These are phyloP conservation scores for Colletotrichum spaethianum DNA, from an alignment of 2,329 filamentous ascomycete genomes.

Conservation along the genomic window DNA sequence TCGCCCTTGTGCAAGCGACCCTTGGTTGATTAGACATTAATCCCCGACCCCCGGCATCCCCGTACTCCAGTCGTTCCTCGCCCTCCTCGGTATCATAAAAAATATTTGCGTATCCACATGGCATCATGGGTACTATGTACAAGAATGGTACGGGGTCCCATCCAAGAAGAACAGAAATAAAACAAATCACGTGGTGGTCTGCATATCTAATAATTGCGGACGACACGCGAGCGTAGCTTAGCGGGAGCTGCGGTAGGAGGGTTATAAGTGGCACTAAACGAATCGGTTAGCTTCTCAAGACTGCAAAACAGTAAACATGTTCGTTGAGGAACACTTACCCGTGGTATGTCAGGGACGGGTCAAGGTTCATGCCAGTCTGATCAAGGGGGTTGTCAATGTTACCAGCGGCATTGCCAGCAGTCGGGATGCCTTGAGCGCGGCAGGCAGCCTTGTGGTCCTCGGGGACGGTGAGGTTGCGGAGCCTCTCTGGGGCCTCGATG, in stretches of 20 bases:
- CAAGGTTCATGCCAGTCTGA: constrained; percentile 65
- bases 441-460: constrained; percentile 68
- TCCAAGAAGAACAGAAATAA: not conserved
- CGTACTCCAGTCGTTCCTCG: not conserved
- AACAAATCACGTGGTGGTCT: not conserved
- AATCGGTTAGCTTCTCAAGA: constrained; percentile 10
- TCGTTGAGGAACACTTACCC: constrained; percentile 56
- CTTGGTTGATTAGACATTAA: constrained; percentile 18
- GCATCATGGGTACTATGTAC: constrained; percentile 38
- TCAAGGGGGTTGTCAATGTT: constrained; percentile 71
- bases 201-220: constrained; percentile 1
- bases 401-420: constrained; percentile 76
- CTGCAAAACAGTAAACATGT: not conserved
- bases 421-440: constrained; percentile 61
- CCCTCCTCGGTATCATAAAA: not conserved
- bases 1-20: not conserved
- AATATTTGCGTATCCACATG: constrained; percentile 21
- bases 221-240: constrained; percentile 31
- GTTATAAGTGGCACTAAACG: constrained; percentile 18
- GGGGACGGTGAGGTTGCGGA: constrained; percentile 69
- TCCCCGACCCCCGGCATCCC: not conserved
- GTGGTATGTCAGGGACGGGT: constrained; percentile 60
- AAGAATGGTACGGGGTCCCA: constrained; percentile 21
- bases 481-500: constrained; percentile 70
- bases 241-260: constrained; percentile 9